Evolutionary conservation across 1,284 basidiomycete species (phyloP), one percentile per base, ranked within the genome.

Genomic region (Cutaneotrichosporon sp.): DNA sequence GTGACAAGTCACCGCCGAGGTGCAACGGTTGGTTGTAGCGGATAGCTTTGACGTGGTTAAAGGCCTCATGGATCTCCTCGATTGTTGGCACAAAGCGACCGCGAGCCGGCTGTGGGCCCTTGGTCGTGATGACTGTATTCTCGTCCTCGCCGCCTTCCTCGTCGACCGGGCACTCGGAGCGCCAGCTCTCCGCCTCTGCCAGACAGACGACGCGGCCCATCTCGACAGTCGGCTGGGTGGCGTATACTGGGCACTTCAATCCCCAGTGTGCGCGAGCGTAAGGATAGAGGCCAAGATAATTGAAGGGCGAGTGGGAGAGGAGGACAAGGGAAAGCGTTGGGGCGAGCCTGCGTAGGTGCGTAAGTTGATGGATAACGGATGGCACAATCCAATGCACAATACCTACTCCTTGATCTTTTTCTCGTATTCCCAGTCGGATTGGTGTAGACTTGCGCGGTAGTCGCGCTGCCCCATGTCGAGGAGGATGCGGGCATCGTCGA

Each of bases 11-110:
- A 87, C 94, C 94, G 79, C 90, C 88, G 24, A 98, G 80, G 77
- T 96, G 92, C 25, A 91, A 87, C 5, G 94, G 94, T 67, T 98
- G 94, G 32, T 91, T 90, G 71, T 96, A 98, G 39, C 93, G 83
- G 54, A 97, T 81, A 0, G 91, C 88, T 66, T 90, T 94, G 63
- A 98, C 82, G 12, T 84, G 83, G 62, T 96, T 88, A 72, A 97
- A 98, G 0, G 94, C 90, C 56, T 93, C 89, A 66, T 92, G 87
- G n/a, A 97, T 85, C 75, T 97, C 86, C 47, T 86, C 83, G 2
- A 82, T 71, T 3, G 87, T 90, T 2, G 91, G 67, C 1, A 75
- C 66, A 34, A 72, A 75, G 17, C 72, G 74, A 1, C 71, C 71
- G 26, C 60, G 51, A 1, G 72, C 49, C 4, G 71, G 68, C 29